A percentile compares a stretch with the other conserved stretches of the same genome.
Evolutionary conservation across 306 rosid species (phyloP).

Genomic region (Prunus kanzakura): DNA sequence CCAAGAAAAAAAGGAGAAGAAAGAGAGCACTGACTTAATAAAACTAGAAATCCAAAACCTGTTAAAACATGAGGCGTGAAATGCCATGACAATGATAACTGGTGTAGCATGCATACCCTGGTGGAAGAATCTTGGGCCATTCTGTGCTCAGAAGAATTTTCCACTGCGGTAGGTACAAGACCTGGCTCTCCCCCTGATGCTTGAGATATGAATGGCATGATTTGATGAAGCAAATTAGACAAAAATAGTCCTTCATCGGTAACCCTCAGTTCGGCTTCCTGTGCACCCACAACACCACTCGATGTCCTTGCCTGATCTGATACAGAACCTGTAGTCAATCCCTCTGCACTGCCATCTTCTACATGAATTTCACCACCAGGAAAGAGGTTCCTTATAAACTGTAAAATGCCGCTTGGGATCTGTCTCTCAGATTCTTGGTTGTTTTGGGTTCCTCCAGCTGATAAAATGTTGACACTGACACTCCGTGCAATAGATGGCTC

Average conservation of each 20-base stretch:
- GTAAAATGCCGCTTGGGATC: slow-evolving; percentile 56
- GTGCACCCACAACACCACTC: slow-evolving; percentile 32
- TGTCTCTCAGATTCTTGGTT: slow-evolving; percentile 71
- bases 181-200: slow-evolving; percentile 44
- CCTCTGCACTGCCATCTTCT: slow-evolving; percentile 67
- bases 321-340: slow-evolving; percentile 36
- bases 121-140: slow-evolving; percentile 41
- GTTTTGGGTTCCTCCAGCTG: slow-evolving; percentile 70
- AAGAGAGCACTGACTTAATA: neutral
- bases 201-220: slow-evolving; percentile 75
- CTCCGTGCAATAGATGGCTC: slow-evolving; percentile 49
- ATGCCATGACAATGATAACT: neutral
- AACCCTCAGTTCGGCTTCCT: slow-evolving; percentile 62
- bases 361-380: slow-evolving; percentile 89
- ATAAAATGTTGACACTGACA: slow-evolving; percentile 57
- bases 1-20: neutral
- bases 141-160: slow-evolving; percentile 42
- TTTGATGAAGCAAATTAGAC: slow-evolving; percentile 72
- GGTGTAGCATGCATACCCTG: slow-evolving; percentile 45
- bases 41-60: neutral
- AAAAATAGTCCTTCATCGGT: slow-evolving; percentile 76
- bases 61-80: neutral
- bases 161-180: slow-evolving; percentile 18
- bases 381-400: slow-evolving; percentile 60
- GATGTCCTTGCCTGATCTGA: slow-evolving; percentile 54